phyloP scores from a whole-genome alignment of 1,139 yeast species.

The Waltiozyma solani region DNA sequence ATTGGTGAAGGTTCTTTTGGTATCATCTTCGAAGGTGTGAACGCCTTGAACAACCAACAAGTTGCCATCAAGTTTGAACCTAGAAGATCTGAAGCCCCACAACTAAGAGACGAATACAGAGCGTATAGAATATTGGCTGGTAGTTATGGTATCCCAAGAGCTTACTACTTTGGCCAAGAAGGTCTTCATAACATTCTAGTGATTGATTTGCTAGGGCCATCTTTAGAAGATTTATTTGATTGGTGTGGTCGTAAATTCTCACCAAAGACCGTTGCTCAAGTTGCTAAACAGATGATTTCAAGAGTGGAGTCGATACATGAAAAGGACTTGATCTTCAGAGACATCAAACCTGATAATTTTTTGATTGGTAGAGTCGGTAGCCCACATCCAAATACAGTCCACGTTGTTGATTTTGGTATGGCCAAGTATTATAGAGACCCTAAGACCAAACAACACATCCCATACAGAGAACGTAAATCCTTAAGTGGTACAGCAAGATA shows the following conservation, averaged over 20 bases:
- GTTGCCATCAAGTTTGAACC: constrained; percentile 81
- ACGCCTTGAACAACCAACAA: constrained; percentile 61
- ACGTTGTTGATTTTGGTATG: constrained; percentile 93
- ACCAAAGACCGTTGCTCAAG: constrained; percentile 63
- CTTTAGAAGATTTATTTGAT: constrained; percentile 68
- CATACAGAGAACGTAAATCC: constrained; percentile 92
- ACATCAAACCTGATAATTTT: constrained; percentile 71
- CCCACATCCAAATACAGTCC: constrained; percentile 67
- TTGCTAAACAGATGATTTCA: constrained; percentile 66
- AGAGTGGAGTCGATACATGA: constrained; percentile 59
- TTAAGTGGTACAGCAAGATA: constrained; percentile 98
- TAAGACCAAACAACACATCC: constrained; percentile 89
- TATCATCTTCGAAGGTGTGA: constrained; percentile 72
- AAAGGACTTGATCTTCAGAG: constrained; percentile 63
- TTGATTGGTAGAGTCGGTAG: constrained; percentile 60
- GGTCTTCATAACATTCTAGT: constrained; percentile 69
- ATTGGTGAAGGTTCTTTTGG: constrained; percentile 86
- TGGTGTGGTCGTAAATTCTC: constrained; percentile 71
- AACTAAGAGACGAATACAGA: constrained; percentile 66
- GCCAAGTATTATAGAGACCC: constrained; percentile 96
- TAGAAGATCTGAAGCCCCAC: constrained; percentile 73
- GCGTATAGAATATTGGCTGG: constrained; percentile 59
- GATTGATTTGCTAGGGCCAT: constrained; percentile 67
- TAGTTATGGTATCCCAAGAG: constrained; percentile 57
- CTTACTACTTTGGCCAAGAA: constrained; percentile 74